Conservation (phyloP, 2,329 filamentous ascomycete genomes). For the Neonectria magnoliae region DNA sequence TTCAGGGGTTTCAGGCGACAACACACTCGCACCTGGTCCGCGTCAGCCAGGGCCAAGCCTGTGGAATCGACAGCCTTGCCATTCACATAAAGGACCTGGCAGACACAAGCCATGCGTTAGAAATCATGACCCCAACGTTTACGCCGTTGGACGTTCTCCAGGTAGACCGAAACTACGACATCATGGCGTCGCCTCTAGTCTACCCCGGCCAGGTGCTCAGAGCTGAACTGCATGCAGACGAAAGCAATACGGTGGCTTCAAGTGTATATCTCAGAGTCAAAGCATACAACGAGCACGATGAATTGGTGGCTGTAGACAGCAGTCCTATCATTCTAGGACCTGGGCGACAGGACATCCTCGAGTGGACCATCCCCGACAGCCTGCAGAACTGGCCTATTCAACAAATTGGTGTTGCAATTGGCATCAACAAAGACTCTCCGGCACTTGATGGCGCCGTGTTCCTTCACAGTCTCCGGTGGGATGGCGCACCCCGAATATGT, state of each 20-base stretch:
- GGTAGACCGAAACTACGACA: conserved; percentile 13
- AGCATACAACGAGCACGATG: conserved; percentile 5
- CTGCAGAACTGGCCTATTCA: conserved; percentile 9
- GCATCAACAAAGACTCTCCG: background rate
- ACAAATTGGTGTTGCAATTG: conserved; percentile 7
- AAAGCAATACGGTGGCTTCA: background rate
- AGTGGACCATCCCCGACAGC: conserved; percentile 9
- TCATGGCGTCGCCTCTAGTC: conserved; percentile 11
- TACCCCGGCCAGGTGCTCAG: conserved; percentile 7
- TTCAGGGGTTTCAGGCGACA: conserved; percentile 11
- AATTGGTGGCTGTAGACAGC: conserved; percentile 4
- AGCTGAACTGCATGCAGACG: conserved; percentile 1
- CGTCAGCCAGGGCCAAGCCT: background rate
- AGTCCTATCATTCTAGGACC: background rate
- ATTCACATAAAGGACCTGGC: background rate
- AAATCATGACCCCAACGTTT: conserved; percentile 11
- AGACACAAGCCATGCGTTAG: background rate
- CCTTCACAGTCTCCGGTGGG: conserved; percentile 9
- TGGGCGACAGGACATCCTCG: background rate
- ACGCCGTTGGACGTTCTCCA: conserved; percentile 7
- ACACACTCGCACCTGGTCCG: background rate
- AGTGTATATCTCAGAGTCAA: conserved; percentile 4
- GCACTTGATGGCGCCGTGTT: conserved; percentile 2
- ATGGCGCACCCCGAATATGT: background rate
- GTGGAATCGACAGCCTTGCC: conserved; percentile 2